A percentile compares a stretch with the other conserved stretches of the same genome.
phyloP scores from a whole-genome alignment of 345 rosid genomes.

The Brassica nigra region DNA sequence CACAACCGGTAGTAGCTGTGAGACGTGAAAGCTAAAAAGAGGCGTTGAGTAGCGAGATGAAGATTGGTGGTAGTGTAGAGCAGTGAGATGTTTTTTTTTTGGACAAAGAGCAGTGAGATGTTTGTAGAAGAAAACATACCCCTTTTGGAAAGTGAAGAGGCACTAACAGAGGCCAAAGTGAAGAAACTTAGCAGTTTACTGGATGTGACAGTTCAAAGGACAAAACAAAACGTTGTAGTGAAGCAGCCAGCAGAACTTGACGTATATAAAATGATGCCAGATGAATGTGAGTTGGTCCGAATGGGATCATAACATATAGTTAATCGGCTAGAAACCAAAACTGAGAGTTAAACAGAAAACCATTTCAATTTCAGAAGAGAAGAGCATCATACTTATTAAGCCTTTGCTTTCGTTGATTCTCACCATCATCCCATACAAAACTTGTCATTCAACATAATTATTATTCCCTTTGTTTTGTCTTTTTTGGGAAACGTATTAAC shows the following conservation, averaged over 20 bases:
- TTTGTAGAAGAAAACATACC: background rate
- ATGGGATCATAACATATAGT: background rate
- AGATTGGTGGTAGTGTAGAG: background rate
- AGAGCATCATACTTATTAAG: too few species aligned
- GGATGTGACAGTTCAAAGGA: background rate
- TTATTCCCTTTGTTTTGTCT: background rate
- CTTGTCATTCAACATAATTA: slow-evolving; percentile 23
- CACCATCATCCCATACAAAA: background rate
- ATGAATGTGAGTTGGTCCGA: background rate
- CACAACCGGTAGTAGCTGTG: too few species aligned
- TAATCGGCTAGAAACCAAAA: background rate
- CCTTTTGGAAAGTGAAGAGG: too few species aligned
- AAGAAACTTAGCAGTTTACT: background rate
- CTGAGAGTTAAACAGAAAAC: background rate
- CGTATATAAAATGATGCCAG: background rate
- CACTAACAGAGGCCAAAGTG: background rate
- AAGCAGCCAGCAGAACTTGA: background rate
- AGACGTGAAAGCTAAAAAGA: too few species aligned
- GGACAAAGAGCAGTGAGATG: too few species aligned
- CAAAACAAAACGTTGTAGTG: background rate
- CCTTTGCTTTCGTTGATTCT: background rate
- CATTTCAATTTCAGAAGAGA: too few species aligned
- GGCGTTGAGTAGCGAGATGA: too few species aligned
- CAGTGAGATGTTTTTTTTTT: too few species aligned
- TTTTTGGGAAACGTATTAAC: slow-evolving; percentile 5